Evolutionary conservation across 345 rosid species (phyloP).

Genomic region (Euphorbia pulcherrima): DNA sequence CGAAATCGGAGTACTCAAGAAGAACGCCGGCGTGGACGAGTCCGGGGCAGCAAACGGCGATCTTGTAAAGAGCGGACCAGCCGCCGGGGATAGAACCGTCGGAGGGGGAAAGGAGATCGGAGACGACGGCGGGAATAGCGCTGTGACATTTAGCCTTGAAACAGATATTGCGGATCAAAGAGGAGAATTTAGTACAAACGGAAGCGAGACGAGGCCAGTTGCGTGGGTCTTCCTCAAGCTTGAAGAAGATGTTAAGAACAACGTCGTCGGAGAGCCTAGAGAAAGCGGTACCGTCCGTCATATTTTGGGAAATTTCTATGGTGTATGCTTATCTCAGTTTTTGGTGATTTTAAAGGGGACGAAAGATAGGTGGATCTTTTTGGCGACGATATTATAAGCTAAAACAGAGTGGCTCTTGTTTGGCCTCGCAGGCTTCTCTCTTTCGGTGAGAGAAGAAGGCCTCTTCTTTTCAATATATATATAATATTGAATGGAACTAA

Average conservation of each 20-base stretch:
- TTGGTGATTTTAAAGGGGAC: too few species aligned
- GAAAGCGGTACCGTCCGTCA: slow-evolving; percentile 50
- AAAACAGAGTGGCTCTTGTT: too few species aligned
- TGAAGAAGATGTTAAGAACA: slow-evolving; percentile 72
- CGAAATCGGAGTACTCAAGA: slow-evolving; percentile 90
- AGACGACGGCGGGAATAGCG: slow-evolving; percentile 56
- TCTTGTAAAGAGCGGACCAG: slow-evolving; percentile 77
- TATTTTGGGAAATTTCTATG: too few species aligned
- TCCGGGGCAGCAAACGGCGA: slow-evolving; percentile 90
- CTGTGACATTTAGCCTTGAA: slow-evolving; percentile 53
- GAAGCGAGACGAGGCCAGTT: slow-evolving; percentile 82
- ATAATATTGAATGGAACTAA: too few species aligned
- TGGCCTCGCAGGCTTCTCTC: too few species aligned
- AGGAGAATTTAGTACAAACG: slow-evolving; percentile 81
- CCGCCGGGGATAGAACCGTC: slow-evolving; percentile 43
- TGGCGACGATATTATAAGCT: too few species aligned
- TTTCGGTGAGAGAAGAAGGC: too few species aligned
- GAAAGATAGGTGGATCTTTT: too few species aligned
- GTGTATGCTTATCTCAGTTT: too few species aligned
- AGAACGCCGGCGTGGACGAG: slow-evolving; percentile 79
- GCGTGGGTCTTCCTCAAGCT: slow-evolving; percentile 78
- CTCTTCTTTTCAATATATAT: too few species aligned
- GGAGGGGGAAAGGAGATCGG: slow-evolving; percentile 49
- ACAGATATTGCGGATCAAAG: slow-evolving; percentile 64
- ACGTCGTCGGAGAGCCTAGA: slow-evolving; percentile 67